Evolutionary conservation across 148 eudicot species (phyloP).

Genomic region (Dianthus caryophyllus): DNA sequence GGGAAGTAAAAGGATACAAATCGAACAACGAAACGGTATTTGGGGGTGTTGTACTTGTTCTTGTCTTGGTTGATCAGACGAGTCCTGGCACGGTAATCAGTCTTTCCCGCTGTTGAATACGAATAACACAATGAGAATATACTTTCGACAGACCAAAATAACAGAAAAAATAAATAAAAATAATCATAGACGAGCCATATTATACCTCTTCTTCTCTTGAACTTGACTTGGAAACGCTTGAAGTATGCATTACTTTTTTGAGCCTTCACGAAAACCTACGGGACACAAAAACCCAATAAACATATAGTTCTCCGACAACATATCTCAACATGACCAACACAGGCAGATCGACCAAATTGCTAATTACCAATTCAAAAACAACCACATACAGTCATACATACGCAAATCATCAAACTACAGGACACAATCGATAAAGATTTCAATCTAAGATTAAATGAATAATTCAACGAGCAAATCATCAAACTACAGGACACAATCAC

Average conservation of each 20-base stretch:
- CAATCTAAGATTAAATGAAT: too few species aligned
- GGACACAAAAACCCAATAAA: neutral
- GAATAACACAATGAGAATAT: neutral
- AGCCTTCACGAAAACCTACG: slow-evolving; percentile 56
- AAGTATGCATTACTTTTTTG: slow-evolving; percentile 57
- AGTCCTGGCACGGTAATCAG: slow-evolving; percentile 80
- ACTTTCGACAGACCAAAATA: neutral
- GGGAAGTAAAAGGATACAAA: slow-evolving; percentile 50
- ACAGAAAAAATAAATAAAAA: neutral
- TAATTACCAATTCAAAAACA: too few species aligned
- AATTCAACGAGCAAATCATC: too few species aligned
- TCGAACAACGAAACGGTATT: slow-evolving; percentile 68
- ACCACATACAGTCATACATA: too few species aligned
- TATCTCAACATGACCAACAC: too few species aligned
- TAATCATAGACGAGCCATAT: neutral
- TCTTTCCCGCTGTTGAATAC: slow-evolving; percentile 63
- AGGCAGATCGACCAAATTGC: too few species aligned
- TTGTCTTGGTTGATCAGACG: slow-evolving; percentile 75
- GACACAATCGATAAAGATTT: too few species aligned
- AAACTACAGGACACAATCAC: too few species aligned
- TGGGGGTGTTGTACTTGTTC: slow-evolving; percentile 88
- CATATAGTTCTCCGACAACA: neutral
- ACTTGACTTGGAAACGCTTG: slow-evolving; percentile 69
- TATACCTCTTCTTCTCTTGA: slow-evolving; percentile 77
- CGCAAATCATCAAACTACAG: neutral